Base-by-base conservation (phyloP, 768 basidiomycete genomes). In the Trametes cingulata region DNA sequence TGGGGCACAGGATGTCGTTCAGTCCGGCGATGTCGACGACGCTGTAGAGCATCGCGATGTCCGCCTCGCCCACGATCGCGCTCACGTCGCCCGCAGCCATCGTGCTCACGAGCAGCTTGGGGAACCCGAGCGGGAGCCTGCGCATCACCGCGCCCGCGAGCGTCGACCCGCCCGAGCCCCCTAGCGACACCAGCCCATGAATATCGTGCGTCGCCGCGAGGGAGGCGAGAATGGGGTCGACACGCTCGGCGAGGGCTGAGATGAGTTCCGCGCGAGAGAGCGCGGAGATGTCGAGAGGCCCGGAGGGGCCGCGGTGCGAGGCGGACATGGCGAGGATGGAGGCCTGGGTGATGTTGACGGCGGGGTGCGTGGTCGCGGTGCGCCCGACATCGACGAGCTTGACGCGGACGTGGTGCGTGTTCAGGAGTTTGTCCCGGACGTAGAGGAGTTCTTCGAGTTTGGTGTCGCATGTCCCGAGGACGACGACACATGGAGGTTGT, bases 391-490 rank as follows among this genome's bases (percentile, higher is more conserved):
- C 65, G 45, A 66, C 29, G 36, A 66, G 60, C 41, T 57, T 63
- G 60, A 63, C 62, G 24, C 56, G 56, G 39, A 61, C 50, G 39
- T 40, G 43, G 43, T 63, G 49, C 12, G 46, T 20, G 13, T 56
- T 24, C 14, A 58, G 8, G 29, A 66, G 62, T 2, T 40, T 24
- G 10, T 51, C 33, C 25, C 59, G 65, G 36, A 66, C 56, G 46
- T 63, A 61, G 39, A 66, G 56, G 9, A 66, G 62, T 45, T 66
- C 65, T 8, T 66, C 62, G 37, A 66, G 56, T 33, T 66, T 66
- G 6, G 65, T 66, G 40, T 66, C 65, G 65, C 65, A 66, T 8
- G 65, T 66, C n/a, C 65, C 65, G 39, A 66, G 59, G 33, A 66
- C 39, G 19, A 49, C 59, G 25, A 66, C 48, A 37, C 60, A 62